A percentile compares a stretch with the other conserved stretches of the same genome.
Conservation (phyloP, 2,329 filamentous ascomycete genomes). For the Plectosphaerella plurivora region DNA sequence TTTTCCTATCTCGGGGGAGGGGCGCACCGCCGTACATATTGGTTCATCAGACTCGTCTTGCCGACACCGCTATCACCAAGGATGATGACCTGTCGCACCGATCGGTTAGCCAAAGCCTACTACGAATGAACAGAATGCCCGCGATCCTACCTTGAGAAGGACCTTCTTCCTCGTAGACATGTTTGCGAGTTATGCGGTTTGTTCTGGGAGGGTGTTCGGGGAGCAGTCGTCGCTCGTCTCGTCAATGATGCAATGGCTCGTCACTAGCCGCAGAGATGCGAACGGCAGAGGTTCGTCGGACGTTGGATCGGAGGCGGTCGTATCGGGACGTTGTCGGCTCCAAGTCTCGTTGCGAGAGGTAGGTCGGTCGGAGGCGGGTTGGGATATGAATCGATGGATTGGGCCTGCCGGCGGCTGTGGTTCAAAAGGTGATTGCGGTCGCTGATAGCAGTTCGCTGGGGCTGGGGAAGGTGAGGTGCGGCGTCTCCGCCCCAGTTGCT, state of each 20-base stretch:
- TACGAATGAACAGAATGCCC: too few relatives aligned
- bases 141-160: constrained; percentile 67
- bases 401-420: constrained; percentile 10
- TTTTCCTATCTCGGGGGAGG: not conserved
- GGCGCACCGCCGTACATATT: constrained; percentile 74
- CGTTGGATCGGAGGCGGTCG: constrained; percentile 9
- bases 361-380: constrained; percentile 7
- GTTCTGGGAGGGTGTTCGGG: not conserved
- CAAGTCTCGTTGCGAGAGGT: constrained; percentile 9
- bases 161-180: constrained; percentile 89
- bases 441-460: constrained; percentile 11
- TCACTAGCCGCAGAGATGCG: not conserved
- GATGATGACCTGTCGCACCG: constrained; percentile 77
- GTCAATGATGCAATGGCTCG: constrained; percentile 4
- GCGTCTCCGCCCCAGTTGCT: not conserved
- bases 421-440: constrained; percentile 7
- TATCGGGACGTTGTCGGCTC: constrained; percentile 8
- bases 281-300: constrained; percentile 2
- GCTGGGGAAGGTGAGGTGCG: not conserved
- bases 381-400: constrained; percentile 9
- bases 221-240: not conserved
- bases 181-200: constrained; percentile 19
- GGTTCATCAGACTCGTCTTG: constrained; percentile 99
- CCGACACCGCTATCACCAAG: constrained; percentile 97
- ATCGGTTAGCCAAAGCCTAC: too few relatives aligned